phyloP scores from a whole-genome alignment of 495 filamentous ascomycete species.

The Letharia columbiana region DNA sequence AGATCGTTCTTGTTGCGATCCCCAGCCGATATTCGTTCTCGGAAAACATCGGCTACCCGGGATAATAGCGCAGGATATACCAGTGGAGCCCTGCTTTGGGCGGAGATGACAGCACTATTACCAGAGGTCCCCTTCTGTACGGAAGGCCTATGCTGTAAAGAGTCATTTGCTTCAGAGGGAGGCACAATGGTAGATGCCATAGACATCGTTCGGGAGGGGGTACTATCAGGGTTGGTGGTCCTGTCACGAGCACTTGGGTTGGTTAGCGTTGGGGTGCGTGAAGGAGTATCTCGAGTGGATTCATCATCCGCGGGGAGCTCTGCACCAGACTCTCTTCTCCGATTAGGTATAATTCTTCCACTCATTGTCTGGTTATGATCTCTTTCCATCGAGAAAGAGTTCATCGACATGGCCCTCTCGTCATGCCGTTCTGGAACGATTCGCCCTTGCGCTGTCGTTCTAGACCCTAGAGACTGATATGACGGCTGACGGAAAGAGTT shows the following conservation, averaged over 20 bases:
- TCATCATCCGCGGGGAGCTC: slow-evolving; percentile 28
- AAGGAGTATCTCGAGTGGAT: slow-evolving; percentile 28
- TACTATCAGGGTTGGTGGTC: slow-evolving; percentile 32
- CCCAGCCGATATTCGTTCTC: slow-evolving; percentile 68
- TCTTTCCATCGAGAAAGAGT: slow-evolving; percentile 66
- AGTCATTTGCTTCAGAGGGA: slow-evolving; percentile 35
- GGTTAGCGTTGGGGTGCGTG: slow-evolving; percentile 29
- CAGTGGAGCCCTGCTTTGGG: slow-evolving; percentile 56
- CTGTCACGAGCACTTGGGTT: slow-evolving; percentile 26
- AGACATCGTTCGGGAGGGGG: slow-evolving; percentile 61
- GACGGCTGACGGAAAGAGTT: slow-evolving; percentile 68
- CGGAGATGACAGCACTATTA: slow-evolving; percentile 40
- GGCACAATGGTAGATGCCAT: slow-evolving; percentile 74
- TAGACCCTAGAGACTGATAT: slow-evolving; percentile 53
- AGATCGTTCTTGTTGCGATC: slow-evolving; percentile 95
- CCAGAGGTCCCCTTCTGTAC: slow-evolving; percentile 33
- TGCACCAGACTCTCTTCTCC: slow-evolving; percentile 50
- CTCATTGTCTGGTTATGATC: slow-evolving; percentile 84
- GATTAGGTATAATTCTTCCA: slow-evolving; percentile 73
- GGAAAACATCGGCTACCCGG: slow-evolving; percentile 80
- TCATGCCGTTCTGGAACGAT: slow-evolving; percentile 85
- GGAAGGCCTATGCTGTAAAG: slow-evolving; percentile 40
- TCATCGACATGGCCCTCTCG: slow-evolving; percentile 93
- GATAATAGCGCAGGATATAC: slow-evolving; percentile 93
- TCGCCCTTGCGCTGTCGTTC: slow-evolving; percentile 84